Evolutionary conservation across 1,139 yeast species (phyloP).

Genomic region (Nakaseomyces kungkrabaensis): DNA sequence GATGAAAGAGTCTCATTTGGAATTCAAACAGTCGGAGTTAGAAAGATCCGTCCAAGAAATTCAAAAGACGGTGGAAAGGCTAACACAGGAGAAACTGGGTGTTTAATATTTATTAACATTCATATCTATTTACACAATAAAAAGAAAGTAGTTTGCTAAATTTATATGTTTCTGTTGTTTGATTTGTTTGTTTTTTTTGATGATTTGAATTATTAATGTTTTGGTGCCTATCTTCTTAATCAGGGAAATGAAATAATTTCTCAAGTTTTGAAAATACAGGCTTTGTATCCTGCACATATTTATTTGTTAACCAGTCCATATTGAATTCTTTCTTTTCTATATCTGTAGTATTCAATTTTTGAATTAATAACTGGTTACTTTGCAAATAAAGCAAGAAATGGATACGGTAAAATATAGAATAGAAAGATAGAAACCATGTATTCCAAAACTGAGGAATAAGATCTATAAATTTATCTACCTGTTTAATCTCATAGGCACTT

Average conservation of each 20-base stretch:
- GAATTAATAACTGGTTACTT: not conserved
- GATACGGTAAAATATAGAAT: not conserved
- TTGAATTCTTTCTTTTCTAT: not conserved
- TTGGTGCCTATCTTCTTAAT: not conserved
- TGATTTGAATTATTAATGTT: not conserved
- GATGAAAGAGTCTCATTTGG: conserved; percentile 20
- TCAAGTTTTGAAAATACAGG: not conserved
- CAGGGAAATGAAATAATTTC: not conserved
- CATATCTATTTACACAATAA: not conserved
- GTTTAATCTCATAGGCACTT: not conserved
- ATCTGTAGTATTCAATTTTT: not conserved
- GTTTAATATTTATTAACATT: not conserved
- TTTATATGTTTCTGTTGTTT: not conserved
- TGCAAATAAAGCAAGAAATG: conserved; percentile 1
- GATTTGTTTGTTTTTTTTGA: not conserved
- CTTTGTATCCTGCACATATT: not conserved
- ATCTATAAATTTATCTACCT: not conserved
- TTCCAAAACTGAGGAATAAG: not conserved
- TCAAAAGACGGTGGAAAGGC: conserved; percentile 20
- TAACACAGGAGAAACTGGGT: conserved; percentile 6
- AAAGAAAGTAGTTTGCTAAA: not conserved
- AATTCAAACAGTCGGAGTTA: conserved; percentile 16
- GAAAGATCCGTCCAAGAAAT: conserved; percentile 24
- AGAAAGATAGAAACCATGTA: not conserved
- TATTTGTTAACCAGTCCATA: not conserved